Percentiles rank a stretch among this genome's conserved stretches.
Evolutionary conservation across 2,329 filamentous ascomycete species (phyloP).

Genomic region (Paracoccidioides brasiliensis): DNA sequence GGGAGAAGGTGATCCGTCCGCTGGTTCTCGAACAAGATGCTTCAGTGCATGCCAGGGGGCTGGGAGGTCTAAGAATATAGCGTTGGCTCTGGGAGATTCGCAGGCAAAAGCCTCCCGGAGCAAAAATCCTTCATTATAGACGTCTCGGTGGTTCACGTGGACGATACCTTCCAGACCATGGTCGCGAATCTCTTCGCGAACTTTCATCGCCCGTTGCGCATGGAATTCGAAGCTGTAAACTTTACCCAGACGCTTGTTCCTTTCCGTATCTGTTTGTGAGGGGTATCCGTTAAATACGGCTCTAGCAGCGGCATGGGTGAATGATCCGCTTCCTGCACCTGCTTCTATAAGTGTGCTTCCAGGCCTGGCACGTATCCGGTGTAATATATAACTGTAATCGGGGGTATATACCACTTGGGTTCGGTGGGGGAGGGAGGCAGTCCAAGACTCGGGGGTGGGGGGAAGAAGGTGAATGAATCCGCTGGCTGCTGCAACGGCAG

Average conservation of each 20-base stretch:
- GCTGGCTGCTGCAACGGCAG: conserved; percentile 29
- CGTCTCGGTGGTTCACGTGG: conserved; percentile 35
- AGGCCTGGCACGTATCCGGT: conserved; percentile 34
- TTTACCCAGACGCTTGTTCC: conserved; percentile 26
- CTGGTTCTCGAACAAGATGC: conserved; percentile 30
- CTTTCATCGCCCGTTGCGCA: conserved; percentile 27
- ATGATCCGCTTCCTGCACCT: conserved; percentile 40
- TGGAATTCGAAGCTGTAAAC: conserved; percentile 41
- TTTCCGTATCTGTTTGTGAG: conserved; percentile 12
- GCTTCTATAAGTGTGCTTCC: conserved; percentile 38
- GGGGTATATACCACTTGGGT: conserved; percentile 42
- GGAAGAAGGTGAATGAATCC: conserved; percentile 38
- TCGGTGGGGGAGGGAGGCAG: conserved; percentile 37
- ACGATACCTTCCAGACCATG: conserved; percentile 35
- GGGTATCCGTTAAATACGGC: conserved; percentile 38
- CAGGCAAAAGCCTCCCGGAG: conserved; percentile 22
- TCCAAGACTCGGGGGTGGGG: conserved; percentile 40
- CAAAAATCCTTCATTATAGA: conserved; percentile 37
- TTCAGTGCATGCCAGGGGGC: conserved; percentile 39
- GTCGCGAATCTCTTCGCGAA: conserved; percentile 30
- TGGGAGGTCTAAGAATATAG: conserved; percentile 39
- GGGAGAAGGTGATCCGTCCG: conserved; percentile 30
- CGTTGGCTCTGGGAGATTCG: conserved; percentile 32
- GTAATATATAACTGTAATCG: conserved; percentile 41
- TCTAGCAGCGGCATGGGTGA: conserved; percentile 38